Base-by-base conservation (phyloP, 2,329 filamentous ascomycete genomes). In the Daldinia sp. region DNA sequence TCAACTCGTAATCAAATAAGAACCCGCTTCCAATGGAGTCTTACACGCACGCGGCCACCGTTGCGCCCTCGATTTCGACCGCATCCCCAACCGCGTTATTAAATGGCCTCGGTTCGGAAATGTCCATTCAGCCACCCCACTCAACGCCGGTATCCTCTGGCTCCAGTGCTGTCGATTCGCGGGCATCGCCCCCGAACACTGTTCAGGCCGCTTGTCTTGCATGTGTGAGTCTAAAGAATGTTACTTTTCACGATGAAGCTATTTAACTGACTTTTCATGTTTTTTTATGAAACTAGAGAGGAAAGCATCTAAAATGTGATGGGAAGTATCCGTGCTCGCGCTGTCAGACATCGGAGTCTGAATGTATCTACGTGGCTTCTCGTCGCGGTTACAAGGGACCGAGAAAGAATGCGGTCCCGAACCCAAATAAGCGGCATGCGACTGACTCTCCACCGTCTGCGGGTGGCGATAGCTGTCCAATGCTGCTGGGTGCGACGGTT, bases 231-330 rank as follows among this genome's bases (percentile, higher is more conserved):
- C 35, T 67, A 28, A 39, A 37, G 35, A 54, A 46, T 28, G 13
- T 33, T 10, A 39, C 10, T 30, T 65, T 61, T 60, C 13, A 60
- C 20, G 57, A 63, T 39, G 42, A 61, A 42, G n/a, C 6, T 41
- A 44, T 42, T 30, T 7, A 37, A 41, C 73, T 72, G 51, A 74
- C 70, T 6, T 23, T 2, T 23, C 20, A 20, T 48, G 28, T 10
- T 9, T 41, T 60, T 58, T 42, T 71, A 53, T 28, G 23, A 58
- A 76, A 53, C 55, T 44, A 89, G 87, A 83, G 87, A 58, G 81
- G 77, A 70, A 89, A 92, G 75, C 92, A 94, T 78, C 84, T 94
- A 55, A 94, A 93, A 77, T 94, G 92, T 77, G 90, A 94, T 78
- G 91, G 91, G 30, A 80, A 83, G 41, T 89, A 81, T 35, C 92